These are phyloP conservation scores for Chenopodium berlandieri DNA, from an alignment of 148 eudicot genomes.

Conservation along the genomic window DNA sequence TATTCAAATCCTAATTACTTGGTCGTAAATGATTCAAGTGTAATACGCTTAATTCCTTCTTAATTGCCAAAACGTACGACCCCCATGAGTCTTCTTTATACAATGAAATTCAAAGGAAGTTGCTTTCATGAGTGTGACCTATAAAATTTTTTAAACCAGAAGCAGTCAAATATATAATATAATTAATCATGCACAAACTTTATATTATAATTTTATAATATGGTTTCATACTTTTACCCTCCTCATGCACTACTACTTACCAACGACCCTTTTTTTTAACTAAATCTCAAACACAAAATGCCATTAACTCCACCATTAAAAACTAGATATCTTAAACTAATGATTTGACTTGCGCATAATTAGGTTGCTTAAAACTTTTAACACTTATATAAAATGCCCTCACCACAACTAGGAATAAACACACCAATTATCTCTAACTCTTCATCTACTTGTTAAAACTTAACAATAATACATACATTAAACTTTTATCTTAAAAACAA, in stretches of 20 bases:
- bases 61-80: background rate
- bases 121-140: conserved; percentile 20
- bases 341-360: conserved; percentile 18
- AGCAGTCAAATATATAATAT: background rate
- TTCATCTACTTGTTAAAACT: conserved; percentile 10
- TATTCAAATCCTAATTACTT: too few species aligned
- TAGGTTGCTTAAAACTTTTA: conserved; percentile 13
- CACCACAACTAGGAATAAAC: background rate
- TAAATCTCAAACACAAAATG: background rate
- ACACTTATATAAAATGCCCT: conserved; percentile 24
- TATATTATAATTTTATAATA: background rate
- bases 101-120: background rate
- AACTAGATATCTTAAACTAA: conserved; percentile 34
- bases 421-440: conserved; percentile 7
- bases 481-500: background rate
- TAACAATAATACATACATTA: background rate
- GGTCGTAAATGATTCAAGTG: too few species aligned
- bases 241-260: conserved; percentile 12
- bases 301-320: conserved; percentile 29
- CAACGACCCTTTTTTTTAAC: too few species aligned
- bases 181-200: background rate
- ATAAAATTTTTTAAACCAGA: background rate
- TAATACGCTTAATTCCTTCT: background rate
- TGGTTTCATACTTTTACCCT: background rate
- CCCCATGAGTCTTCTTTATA: background rate